Evolutionary conservation across 2,329 filamentous ascomycete genomes (phyloP).

Genomic region (Fusarium pseudonygamai): DNA sequence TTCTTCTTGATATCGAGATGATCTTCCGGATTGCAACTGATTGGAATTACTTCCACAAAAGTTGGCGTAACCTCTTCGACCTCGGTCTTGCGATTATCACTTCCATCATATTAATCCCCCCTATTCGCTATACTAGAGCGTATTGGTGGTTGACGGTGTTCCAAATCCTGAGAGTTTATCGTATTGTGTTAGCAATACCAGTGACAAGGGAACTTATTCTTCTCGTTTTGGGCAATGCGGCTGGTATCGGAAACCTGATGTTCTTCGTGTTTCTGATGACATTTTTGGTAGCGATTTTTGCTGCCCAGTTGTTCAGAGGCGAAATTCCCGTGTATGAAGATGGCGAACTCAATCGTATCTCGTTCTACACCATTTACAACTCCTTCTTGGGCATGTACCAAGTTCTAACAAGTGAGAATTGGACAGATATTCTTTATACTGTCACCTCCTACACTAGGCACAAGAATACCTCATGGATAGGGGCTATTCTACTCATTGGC

Average conservation of each 20-base stretch:
- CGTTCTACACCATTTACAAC: conserved; percentile 93
- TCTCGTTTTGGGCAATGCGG: conserved; percentile 88
- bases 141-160: conserved; percentile 94
- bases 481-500: conserved; percentile 86
- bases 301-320: conserved; percentile 90
- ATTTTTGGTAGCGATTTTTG: conserved; percentile 92
- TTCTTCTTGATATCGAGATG: conserved; percentile 84
- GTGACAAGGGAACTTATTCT: conserved; percentile 88
- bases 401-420: conserved; percentile 94
- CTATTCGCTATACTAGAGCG: conserved; percentile 75
- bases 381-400: conserved; percentile 98
- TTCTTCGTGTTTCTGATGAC: conserved; percentile 96
- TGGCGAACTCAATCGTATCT: conserved; percentile 72
- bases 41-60: conserved; percentile 82
- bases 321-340: conserved; percentile 75
- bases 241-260: conserved; percentile 93
- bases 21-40: conserved; percentile 79
- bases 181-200: conserved; percentile 87
- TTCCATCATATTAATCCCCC: conserved; percentile 84
- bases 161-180: conserved; percentile 91
- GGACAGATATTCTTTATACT: conserved; percentile 88
- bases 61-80: conserved; percentile 81
- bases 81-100: conserved; percentile 83
- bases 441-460: conserved; percentile 74
- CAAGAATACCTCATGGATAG: conserved; percentile 87